phyloP scores from a whole-genome alignment of 768 basidiomycete species.

The Psilocybe tampanensis region DNA sequence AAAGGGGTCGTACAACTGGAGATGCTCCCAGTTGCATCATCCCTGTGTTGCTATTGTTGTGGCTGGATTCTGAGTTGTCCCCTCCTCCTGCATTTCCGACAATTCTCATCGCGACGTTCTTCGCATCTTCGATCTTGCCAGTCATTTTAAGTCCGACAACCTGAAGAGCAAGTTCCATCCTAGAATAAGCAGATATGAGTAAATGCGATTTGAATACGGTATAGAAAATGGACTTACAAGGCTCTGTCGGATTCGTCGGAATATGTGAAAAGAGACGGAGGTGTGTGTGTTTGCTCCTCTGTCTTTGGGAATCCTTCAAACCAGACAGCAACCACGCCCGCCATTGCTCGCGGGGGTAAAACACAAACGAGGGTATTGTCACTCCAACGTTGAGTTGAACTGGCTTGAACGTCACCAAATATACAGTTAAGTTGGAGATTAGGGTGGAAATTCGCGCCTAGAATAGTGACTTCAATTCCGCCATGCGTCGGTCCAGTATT shows the following conservation, averaged over 20 bases:
- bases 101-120: slow-evolving; percentile 91
- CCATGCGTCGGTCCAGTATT: slow-evolving; percentile 85
- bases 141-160: slow-evolving; percentile 98
- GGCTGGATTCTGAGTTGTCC: slow-evolving; percentile 46
- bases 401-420: slow-evolving; percentile 83
- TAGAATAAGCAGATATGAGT: slow-evolving; percentile 30
- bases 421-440: slow-evolving; percentile 72
- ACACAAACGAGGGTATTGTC: slow-evolving; percentile 92
- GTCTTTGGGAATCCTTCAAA: slow-evolving; percentile 76
- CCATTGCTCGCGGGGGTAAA: slow-evolving; percentile 76
- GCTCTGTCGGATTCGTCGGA: slow-evolving; percentile 88
- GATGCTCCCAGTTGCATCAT: slow-evolving; percentile 60
- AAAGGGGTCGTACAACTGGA: slow-evolving; percentile 50
- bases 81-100: slow-evolving; percentile 72
- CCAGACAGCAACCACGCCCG: slow-evolving; percentile 90
- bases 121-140: slow-evolving; percentile 90
- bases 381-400: slow-evolving; percentile 88
- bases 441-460: slow-evolving; percentile 89
- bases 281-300: slow-evolving; percentile 49
- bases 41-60: slow-evolving; percentile 30
- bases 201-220: slow-evolving; percentile 2
- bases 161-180: slow-evolving; percentile 95
- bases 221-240: slow-evolving; percentile 54
- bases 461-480: slow-evolving; percentile 92
- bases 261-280: slow-evolving; percentile 82